Conservation (phyloP, 306 rosid species). For the Trifolium repens region DNA sequence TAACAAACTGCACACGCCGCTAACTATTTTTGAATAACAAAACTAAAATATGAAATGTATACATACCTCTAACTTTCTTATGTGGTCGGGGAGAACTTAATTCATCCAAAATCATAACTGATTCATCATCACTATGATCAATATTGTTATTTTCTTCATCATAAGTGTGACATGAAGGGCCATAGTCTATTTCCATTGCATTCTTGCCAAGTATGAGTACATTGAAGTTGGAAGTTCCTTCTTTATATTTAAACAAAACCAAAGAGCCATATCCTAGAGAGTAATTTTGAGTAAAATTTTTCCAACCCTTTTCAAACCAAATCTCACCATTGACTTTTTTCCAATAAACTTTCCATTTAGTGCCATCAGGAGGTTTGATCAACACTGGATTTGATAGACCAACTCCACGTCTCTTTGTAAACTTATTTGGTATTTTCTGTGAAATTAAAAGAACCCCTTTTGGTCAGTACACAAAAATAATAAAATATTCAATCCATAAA, state of each 20-base stretch:
- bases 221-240: neutral
- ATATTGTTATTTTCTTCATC: neutral
- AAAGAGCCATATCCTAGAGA: neutral
- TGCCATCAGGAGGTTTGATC: neutral
- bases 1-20: too few relatives aligned
- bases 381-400: slow-evolving; percentile 34
- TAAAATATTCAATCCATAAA: too few relatives aligned
- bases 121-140: neutral
- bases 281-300: slow-evolving; percentile 4
- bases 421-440: slow-evolving; percentile 37
- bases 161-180: neutral
- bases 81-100: neutral
- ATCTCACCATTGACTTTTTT: slow-evolving; percentile 7
- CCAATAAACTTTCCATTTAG: slow-evolving; percentile 41
- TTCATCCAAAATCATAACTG: slow-evolving; percentile 3
- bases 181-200: neutral
- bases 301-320: slow-evolving; percentile 36
- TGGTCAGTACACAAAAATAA: too few relatives aligned
- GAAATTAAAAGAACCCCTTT: neutral
- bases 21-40: too few relatives aligned
- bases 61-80: slow-evolving; percentile 24
- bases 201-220: slow-evolving; percentile 2
- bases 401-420: slow-evolving; percentile 20
- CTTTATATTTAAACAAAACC: neutral
- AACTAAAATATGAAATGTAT: neutral